Percentiles rank a stretch among this genome's conserved stretches.
Conservation (phyloP, 495 filamentous ascomycete genomes). For the Staphylotrichum tortipilum region DNA sequence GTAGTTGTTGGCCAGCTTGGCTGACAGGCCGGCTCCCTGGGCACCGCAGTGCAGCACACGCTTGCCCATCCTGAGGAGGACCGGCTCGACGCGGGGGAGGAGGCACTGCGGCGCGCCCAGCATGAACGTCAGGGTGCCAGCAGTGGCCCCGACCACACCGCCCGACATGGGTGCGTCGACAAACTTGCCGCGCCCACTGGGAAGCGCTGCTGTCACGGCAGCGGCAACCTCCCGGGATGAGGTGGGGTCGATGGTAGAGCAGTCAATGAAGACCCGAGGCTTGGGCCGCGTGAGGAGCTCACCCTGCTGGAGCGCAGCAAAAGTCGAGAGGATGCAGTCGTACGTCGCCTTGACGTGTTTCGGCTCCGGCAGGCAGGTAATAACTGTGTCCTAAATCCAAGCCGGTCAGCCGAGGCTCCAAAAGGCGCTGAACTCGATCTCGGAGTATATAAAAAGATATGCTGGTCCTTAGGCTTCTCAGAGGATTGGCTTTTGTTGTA, state of each 20-base stretch:
- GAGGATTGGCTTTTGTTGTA: conserved; percentile 32
- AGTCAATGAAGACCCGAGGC: conserved; percentile 66
- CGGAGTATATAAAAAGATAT: background rate
- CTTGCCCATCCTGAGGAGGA: conserved; percentile 73
- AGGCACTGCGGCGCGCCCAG: conserved; percentile 57
- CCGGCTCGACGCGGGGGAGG: conserved; percentile 50
- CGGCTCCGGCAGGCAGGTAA: conserved; percentile 76
- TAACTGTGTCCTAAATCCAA: conserved; percentile 53
- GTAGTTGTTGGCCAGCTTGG: conserved; percentile 91
- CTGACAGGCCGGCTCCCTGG: conserved; percentile 71
- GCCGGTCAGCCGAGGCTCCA: conserved; percentile 8
- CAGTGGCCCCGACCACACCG: conserved; percentile 72
- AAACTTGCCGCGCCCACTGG: conserved; percentile 46
- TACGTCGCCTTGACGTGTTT: conserved; percentile 70
- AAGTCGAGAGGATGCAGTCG: no score
- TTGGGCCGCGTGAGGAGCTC: conserved; percentile 30
- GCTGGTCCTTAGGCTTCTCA: conserved; percentile 11
- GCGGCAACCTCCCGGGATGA: conserved; percentile 62
- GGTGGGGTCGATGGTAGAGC: conserved; percentile 77
- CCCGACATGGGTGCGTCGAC: conserved; percentile 80
- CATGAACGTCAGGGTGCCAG: conserved; percentile 78
- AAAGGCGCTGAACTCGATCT: no score
- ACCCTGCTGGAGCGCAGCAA: no score
- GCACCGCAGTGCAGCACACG: conserved; percentile 71
- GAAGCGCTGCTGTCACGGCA: conserved; percentile 45